These are phyloP conservation scores for Jimgerdemannia flammicorona DNA, from an alignment of 192 early-diverging fungal genomes.

Conservation along the genomic window DNA sequence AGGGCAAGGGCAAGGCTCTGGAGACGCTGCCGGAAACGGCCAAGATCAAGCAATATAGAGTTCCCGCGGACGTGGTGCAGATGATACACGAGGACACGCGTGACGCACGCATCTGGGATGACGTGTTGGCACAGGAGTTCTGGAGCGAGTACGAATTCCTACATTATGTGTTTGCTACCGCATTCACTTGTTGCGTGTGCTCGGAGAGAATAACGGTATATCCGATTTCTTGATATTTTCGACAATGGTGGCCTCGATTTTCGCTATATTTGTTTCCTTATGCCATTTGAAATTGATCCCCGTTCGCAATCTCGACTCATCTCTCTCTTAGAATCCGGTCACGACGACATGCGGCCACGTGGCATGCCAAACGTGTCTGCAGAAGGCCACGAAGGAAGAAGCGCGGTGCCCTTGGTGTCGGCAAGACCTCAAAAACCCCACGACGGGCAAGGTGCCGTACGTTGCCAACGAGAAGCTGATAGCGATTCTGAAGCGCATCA, in stretches of 20 bases:
- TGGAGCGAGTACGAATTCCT: constrained; percentile 34
- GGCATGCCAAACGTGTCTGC: no score
- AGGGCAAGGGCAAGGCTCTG: not conserved
- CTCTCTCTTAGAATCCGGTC: no score
- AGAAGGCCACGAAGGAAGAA: no score
- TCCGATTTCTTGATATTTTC: no score
- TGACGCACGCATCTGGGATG: constrained; percentile 31
- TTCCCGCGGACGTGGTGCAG: constrained; percentile 8
- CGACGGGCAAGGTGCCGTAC: no score
- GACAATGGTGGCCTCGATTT: no score
- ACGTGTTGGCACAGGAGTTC: constrained; percentile 11
- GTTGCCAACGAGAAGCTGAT: constrained; percentile 18
- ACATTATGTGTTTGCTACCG: constrained; percentile 16
- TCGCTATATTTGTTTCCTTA: no score
- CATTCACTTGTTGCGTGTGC: constrained; percentile 27
- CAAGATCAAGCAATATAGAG: constrained; percentile 7
- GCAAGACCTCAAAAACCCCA: not conserved
- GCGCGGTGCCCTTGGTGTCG: no score
- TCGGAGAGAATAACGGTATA: constrained; percentile 13
- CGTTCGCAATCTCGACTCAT: no score
- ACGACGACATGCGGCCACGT: no score
- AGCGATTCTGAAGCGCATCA: constrained; percentile 7
- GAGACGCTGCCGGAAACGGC: constrained; percentile 1
- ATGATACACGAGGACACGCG: constrained; percentile 21
- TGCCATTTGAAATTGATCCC: no score